Percentiles rank a stretch among this genome's conserved stretches.
Evolutionary conservation across 2,329 filamentous ascomycete genomes (phyloP).

Genomic region (Leptographium procerum): DNA sequence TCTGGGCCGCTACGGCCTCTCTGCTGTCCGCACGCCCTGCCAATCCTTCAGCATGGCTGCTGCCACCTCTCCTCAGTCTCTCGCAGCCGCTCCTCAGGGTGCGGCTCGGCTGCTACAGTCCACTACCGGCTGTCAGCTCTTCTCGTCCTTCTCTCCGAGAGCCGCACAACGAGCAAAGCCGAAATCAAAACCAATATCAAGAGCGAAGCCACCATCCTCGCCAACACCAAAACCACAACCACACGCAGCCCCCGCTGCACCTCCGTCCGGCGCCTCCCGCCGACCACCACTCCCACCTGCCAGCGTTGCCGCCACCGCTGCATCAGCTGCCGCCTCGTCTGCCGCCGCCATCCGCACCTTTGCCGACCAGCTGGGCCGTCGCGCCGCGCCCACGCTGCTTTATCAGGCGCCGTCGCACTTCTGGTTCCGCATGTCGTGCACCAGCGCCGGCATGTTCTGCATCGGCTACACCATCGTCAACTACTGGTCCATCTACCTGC

Average conservation of each 20-base stretch:
- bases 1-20: background rate
- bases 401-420: conserved; percentile 56
- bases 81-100: background rate
- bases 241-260: background rate
- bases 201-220: background rate
- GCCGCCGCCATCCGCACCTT: conserved; percentile 21
- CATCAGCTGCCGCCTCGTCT: background rate
- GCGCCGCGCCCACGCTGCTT: conserved; percentile 44
- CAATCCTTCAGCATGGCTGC: background rate
- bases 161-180: background rate
- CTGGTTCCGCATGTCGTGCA: conserved; percentile 49
- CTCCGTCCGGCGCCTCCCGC: background rate
- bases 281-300: background rate
- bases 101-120: background rate
- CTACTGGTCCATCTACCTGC: conserved; percentile 35
- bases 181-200: background rate
- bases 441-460: conserved; percentile 42
- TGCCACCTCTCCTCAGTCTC: background rate
- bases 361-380: conserved; percentile 43
- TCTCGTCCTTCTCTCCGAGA: background rate
- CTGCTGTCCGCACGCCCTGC: background rate
- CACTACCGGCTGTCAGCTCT: background rate
- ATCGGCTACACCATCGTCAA: conserved; percentile 39
- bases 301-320: background rate
- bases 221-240: background rate